These are phyloP conservation scores for Aethionema arabicum DNA, from an alignment of 345 rosid species.

Conservation along the genomic window DNA sequence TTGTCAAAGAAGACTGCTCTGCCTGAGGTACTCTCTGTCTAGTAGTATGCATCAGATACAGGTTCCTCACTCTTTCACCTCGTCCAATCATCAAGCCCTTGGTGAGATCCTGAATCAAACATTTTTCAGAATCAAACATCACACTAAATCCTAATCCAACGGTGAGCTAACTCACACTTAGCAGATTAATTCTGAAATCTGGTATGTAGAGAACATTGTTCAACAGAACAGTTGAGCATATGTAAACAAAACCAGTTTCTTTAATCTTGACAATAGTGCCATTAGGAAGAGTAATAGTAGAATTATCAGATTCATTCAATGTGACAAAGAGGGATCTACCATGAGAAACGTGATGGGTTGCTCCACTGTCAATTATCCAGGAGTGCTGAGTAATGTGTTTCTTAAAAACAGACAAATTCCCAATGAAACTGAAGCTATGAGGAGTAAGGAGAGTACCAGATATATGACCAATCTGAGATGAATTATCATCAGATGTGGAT, in stretches of 20 bases:
- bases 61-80: not conserved
- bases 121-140: not conserved
- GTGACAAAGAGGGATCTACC: accelerated
- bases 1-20: too few relatives aligned
- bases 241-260: not conserved
- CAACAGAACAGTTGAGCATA: not conserved
- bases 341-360: not conserved
- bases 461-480: too few relatives aligned
- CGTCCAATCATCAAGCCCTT: not conserved
- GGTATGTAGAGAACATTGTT: not conserved
- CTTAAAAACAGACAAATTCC: too few relatives aligned
- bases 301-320: accelerated
- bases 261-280: not conserved
- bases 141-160: not conserved
- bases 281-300: not conserved
- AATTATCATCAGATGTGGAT: too few relatives aligned
- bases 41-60: too few relatives aligned
- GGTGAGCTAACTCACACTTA: not conserved
- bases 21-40: too few relatives aligned
- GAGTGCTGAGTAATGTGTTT: too few relatives aligned
- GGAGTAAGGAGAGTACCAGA: too few relatives aligned
- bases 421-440: too few relatives aligned
- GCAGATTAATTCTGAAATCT: not conserved
- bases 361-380: not conserved
- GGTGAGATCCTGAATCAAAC: not conserved